These are phyloP conservation scores for Neonectria magnoliae DNA, from an alignment of 2,329 filamentous ascomycete genomes.

Conservation along the genomic window DNA sequence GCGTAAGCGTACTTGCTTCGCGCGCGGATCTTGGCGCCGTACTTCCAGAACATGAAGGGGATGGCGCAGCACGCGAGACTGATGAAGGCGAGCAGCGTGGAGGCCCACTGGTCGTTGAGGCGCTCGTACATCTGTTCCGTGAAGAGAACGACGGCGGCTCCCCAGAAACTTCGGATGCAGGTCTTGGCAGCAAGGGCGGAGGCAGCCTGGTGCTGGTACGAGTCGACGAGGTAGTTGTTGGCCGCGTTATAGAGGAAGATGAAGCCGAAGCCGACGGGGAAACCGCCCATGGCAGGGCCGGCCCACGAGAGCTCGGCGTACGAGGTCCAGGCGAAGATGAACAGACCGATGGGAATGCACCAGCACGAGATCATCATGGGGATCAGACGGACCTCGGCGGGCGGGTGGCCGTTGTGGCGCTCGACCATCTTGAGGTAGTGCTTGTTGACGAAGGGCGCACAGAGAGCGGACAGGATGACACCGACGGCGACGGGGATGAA, in stretches of 20 bases:
- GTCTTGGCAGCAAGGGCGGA: conserved; percentile 86
- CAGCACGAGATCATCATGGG: conserved; percentile 85
- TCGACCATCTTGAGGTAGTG: conserved; percentile 75
- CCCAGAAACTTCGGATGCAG: conserved; percentile 82
- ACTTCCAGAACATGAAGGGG: conserved; percentile 84
- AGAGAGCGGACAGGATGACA: conserved; percentile 73
- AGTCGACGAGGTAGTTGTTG: conserved; percentile 77
- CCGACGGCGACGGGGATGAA: conserved; percentile 86
- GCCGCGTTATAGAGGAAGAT: conserved; percentile 85
- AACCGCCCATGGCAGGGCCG: conserved; percentile 76
- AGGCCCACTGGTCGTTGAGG: conserved; percentile 81
- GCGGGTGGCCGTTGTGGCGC: conserved; percentile 76
- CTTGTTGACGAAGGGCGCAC: conserved; percentile 79
- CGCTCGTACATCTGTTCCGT: conserved; percentile 82
- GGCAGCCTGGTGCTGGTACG: conserved; percentile 77
- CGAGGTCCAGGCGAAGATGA: conserved; percentile 71
- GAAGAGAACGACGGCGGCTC: conserved; percentile 80
- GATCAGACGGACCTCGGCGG: conserved; percentile 80
- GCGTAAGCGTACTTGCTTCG: conserved; percentile 78
- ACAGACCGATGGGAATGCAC: conserved; percentile 70
- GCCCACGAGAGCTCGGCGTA: conserved; percentile 74
- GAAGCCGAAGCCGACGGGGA: conserved; percentile 81
- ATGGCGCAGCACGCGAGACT: conserved; percentile 82
- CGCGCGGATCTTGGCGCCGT: conserved; percentile 75
- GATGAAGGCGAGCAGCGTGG: conserved; percentile 76